Percentiles rank a stretch among this genome's conserved stretches.
These are phyloP conservation scores for Xanthoceras sorbifolium DNA, from an alignment of 345 rosid species.

Conservation along the genomic window DNA sequence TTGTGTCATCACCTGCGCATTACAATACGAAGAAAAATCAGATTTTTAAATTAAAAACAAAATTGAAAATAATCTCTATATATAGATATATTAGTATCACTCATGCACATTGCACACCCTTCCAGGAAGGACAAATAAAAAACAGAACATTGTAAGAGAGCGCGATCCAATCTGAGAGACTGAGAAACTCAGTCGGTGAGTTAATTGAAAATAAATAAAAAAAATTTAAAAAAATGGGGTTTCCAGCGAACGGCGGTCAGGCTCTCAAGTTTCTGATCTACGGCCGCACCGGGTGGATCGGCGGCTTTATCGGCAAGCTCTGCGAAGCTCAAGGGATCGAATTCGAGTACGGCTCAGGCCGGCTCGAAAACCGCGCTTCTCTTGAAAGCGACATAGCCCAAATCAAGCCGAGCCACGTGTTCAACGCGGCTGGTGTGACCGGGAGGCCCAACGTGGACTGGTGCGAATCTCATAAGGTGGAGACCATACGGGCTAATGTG, in stretches of 20 bases:
- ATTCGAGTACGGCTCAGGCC: constrained; percentile 75
- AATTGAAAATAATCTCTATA: too few relatives aligned
- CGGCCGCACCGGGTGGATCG: constrained; percentile 95
- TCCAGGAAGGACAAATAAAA: too few relatives aligned
- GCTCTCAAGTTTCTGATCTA: constrained; percentile 78
- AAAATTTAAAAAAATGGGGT: constrained; percentile 52
- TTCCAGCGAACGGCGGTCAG: constrained; percentile 47
- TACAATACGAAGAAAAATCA: too few relatives aligned
- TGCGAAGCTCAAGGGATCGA: constrained; percentile 65
- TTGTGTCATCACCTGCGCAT: too few relatives aligned
- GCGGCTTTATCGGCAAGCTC: constrained; percentile 78
- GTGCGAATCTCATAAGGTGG: constrained; percentile 94
- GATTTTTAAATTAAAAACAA: too few relatives aligned
- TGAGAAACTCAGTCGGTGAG: too few relatives aligned
- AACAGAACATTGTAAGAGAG: too few relatives aligned
- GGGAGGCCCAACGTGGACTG: constrained; percentile 95
- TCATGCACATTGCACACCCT: too few relatives aligned
- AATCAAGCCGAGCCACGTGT: constrained; percentile 74
- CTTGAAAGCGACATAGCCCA: constrained; percentile 64
- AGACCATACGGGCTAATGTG: constrained; percentile 85
- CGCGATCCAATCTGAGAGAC: too few relatives aligned
- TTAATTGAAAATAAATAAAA: too few relatives aligned
- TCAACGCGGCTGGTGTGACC: constrained; percentile 95
- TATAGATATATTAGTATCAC: too few relatives aligned
- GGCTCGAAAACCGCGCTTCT: constrained; percentile 73